A percentile compares a stretch with the other conserved stretches of the same genome.
Evolutionary conservation across 164 flowering plant genomes (phyloP).

Genomic region (Taxillus chinensis): DNA sequence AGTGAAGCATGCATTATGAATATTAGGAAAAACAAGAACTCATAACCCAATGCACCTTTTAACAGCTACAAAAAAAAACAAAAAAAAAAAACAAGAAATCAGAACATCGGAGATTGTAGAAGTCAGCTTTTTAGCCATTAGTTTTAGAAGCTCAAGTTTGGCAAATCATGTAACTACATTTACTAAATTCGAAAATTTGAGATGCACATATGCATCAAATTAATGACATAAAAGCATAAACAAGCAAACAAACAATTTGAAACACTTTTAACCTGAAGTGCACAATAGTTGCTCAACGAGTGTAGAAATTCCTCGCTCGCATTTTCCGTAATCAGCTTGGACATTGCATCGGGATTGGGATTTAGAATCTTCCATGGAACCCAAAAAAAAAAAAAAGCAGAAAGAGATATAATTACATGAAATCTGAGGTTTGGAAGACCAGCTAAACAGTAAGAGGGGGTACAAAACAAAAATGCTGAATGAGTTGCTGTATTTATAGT

Average conservation of each 20-base stretch:
- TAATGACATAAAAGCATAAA: no score
- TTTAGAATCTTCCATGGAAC: conserved; percentile 68
- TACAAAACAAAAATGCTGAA: neutral
- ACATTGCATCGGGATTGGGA: conserved; percentile 99
- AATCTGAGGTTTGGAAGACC: neutral
- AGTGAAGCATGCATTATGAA: no score
- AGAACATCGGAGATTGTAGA: no score
- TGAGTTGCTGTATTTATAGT: neutral
- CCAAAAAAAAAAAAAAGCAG: conserved; percentile 4
- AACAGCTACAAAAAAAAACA: no score
- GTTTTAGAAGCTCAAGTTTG: no score
- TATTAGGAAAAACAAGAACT: no score
- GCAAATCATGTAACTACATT: no score
- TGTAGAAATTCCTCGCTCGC: conserved; percentile 92
- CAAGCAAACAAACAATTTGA: neutral
- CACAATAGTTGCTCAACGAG: conserved; percentile 92
- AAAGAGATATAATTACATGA: neutral
- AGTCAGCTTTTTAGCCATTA: no score
- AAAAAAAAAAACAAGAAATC: no score
- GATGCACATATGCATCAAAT: no score
- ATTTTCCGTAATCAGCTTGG: conserved; percentile 90
- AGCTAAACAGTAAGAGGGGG: neutral
- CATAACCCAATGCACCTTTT: no score
- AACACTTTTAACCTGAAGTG: conserved; percentile 65
- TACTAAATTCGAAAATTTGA: no score